Evolutionary conservation across 2,329 filamentous ascomycete genomes (phyloP), one percentile per base, ranked within the genome.

Genomic region (Dryadomyces sulphureus): DNA sequence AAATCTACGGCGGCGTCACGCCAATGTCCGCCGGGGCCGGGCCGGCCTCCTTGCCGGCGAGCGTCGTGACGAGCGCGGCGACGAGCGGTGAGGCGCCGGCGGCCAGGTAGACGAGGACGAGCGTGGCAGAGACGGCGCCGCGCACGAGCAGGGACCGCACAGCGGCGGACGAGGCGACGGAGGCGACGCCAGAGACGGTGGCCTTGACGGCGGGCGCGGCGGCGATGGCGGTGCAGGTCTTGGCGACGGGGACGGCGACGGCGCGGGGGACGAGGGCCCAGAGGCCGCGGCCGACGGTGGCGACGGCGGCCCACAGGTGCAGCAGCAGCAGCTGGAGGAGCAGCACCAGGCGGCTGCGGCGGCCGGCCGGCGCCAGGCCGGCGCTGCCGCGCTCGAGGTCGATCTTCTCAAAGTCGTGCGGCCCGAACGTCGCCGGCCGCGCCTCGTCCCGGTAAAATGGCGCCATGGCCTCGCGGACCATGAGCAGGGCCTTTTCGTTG

Each of bases 231-330:
- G 38, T 27, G 32, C 16, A 41, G 7, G 43, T 20, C n/a, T 38
- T 45, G 14, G 27, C 52, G 12, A 51, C n/a, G 4, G 52, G 50
- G 20, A n/a, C 38, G 20, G 50, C 50, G 1, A 52, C 30, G n/a
- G 46, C 40, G 14, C 47, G 49, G 9, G 52, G 52, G 24, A 52
- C 50, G 0, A 45, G 35, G 0, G 48, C 48, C 50, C 50, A 52
- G 35, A 12, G 35, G 1, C 41, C 27, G 7, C 40, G 49, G 5
- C 20, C 45, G 20, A 39, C 16, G 2, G 30, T 27, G 20, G 17
- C 42, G 22, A 51, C 7, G 14, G 42, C 34, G 4, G 34, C 38
- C 52, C 50, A 54, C 16, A 54, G 16, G 32, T 38, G 25, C 34
- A 38, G 38, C 3, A 54, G 48, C 2, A 39, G 12, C 43, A 48